Conservation (phyloP, 768 basidiomycete species). For the Guyanaporus albipodus region DNA sequence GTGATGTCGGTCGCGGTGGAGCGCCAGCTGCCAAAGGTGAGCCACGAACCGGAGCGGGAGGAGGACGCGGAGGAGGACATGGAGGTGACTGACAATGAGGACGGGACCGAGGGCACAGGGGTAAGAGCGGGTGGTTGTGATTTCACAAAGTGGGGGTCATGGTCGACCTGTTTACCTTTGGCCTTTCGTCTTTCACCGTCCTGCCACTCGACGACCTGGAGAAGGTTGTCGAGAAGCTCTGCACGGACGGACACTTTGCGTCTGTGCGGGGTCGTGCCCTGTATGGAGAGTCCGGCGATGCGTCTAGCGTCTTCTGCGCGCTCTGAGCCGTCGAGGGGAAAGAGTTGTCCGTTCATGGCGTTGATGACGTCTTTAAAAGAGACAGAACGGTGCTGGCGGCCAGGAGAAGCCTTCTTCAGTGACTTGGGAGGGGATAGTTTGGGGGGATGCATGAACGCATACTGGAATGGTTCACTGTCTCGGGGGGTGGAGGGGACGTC, state of each 20-base stretch:
- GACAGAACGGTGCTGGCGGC: constrained; percentile 34
- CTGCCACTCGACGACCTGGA: constrained; percentile 42
- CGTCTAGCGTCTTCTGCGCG: constrained; percentile 31
- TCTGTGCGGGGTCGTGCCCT: constrained; percentile 9
- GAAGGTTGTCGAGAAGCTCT: constrained; percentile 42
- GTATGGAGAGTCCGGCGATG: constrained; percentile 24
- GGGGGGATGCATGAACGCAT: constrained; percentile 30
- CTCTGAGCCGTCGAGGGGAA: constrained; percentile 39
- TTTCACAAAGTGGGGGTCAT: constrained; percentile 13
- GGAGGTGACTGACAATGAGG: constrained; percentile 21
- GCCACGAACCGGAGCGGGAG: constrained; percentile 40
- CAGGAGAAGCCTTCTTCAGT: constrained; percentile 13
- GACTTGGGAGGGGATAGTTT: constrained; percentile 18
- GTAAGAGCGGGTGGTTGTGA: constrained; percentile 10
- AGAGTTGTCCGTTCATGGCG: constrained; percentile 58
- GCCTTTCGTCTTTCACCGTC: constrained; percentile 35
- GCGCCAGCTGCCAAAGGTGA: constrained; percentile 41
- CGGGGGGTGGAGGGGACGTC: constrained; percentile 10
- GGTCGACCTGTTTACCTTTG: constrained; percentile 41
- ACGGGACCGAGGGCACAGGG: constrained; percentile 18
- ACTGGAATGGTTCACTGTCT: constrained; percentile 31
- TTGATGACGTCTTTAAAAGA: constrained; percentile 53
- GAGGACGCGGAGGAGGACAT: constrained; percentile 28
- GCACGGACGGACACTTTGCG: constrained; percentile 22
- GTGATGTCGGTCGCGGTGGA: constrained; percentile 36